These are phyloP conservation scores for Gentiana dahurica DNA, from an alignment of 257 asterid genomes.

Conservation along the genomic window DNA sequence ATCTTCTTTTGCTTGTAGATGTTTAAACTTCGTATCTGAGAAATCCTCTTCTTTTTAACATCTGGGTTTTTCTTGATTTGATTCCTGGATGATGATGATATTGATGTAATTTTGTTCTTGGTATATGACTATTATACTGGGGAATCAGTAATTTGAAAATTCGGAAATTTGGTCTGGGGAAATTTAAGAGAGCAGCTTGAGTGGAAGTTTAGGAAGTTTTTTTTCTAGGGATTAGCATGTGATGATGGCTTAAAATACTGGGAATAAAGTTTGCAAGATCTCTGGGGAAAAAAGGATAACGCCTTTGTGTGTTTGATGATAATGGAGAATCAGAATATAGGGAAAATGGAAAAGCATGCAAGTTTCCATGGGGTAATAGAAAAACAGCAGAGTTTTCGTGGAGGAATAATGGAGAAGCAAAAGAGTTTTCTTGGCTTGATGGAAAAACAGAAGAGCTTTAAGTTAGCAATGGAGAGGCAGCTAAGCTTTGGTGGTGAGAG, in stretches of 20 bases:
- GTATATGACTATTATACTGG: too few relatives aligned
- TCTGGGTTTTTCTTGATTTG: conserved; percentile 9
- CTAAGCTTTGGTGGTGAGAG: conserved; percentile 73
- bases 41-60: conserved; percentile 11
- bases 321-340: conserved; percentile 17
- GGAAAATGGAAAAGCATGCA: conserved; percentile 48
- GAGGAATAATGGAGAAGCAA: conserved; percentile 65
- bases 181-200: background rate
- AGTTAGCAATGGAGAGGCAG: conserved; percentile 92
- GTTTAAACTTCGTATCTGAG: background rate
- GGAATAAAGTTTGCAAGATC: conserved; percentile 6
- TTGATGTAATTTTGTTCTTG: conserved; percentile 6
- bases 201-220: background rate
- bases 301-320: conserved; percentile 2
- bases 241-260: conserved; percentile 23
- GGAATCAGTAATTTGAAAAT: background rate
- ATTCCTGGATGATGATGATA: conserved; percentile 12
- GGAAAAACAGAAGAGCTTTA: conserved; percentile 95
- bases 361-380: conserved; percentile 49
- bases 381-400: conserved; percentile 60
- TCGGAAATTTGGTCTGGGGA: conserved; percentile 5
- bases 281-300: conserved; percentile 2
- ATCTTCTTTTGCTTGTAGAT: background rate
- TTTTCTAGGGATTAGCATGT: conserved; percentile 7
- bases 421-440: conserved; percentile 77